A percentile compares a stretch with the other conserved stretches of the same genome.
phyloP scores from a whole-genome alignment of 2,329 filamentous ascomycete species.

The Fusarium sp. region DNA sequence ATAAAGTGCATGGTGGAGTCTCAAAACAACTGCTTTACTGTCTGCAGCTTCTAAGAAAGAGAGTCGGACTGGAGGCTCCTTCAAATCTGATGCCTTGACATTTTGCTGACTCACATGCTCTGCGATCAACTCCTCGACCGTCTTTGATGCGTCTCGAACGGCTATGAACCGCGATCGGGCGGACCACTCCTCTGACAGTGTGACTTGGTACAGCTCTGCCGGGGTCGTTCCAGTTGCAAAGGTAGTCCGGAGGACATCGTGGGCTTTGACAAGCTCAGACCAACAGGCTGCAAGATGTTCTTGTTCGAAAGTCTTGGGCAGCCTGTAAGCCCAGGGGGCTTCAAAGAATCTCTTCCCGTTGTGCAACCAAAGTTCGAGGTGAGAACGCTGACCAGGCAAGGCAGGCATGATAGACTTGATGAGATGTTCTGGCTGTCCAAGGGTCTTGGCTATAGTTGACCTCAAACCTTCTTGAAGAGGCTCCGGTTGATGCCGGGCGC shows the following conservation, averaged over 20 bases:
- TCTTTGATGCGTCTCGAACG: background rate
- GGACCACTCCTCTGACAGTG: background rate
- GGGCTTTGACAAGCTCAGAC: background rate
- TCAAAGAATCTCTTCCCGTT: conserved; percentile 24
- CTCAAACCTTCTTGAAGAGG: background rate
- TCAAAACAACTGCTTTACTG: conserved; percentile 9
- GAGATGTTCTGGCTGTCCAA: background rate
- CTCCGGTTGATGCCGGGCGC: rapidly evolving
- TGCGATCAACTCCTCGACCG: background rate
- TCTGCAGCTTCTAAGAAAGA: conserved; percentile 6
- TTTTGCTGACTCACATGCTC: background rate
- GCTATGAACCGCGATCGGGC: background rate
- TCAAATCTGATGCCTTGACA: background rate
- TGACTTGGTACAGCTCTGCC: background rate
- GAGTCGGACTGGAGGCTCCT: background rate
- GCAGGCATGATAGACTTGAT: conserved; percentile 1
- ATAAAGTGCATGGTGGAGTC: conserved; percentile 19
- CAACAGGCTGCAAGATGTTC: background rate
- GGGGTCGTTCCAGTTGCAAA: background rate
- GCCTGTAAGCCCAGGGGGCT: conserved; percentile 14
- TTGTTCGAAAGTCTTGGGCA: background rate
- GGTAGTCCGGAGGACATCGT: conserved; percentile 13
- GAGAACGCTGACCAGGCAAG: background rate
- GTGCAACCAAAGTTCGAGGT: conserved; percentile 19
- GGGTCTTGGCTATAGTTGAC: background rate